A percentile compares a stretch with the other conserved stretches of the same genome.
Conservation (phyloP, 2,329 filamentous ascomycete genomes). For the Monilinia aucupariae region DNA sequence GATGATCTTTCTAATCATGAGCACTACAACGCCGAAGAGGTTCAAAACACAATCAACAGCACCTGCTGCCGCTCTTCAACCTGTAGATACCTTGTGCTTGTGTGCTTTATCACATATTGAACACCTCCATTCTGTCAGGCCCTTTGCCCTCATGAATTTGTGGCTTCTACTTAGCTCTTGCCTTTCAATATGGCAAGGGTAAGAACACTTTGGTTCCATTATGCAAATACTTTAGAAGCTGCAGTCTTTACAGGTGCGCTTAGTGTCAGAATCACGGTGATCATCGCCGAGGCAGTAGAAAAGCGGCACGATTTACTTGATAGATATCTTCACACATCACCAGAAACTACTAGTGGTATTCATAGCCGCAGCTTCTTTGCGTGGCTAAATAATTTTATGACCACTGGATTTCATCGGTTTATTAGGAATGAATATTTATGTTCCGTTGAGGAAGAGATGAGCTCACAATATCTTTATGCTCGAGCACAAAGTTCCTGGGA, state of each 20-base stretch:
- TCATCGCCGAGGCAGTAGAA: slow-evolving; percentile 37
- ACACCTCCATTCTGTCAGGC: slow-evolving; percentile 27
- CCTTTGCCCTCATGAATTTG: slow-evolving; percentile 26
- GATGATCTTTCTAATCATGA: slow-evolving; percentile 20
- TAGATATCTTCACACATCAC: slow-evolving; percentile 33
- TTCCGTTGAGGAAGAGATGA: slow-evolving; percentile 34
- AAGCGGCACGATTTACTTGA: slow-evolving; percentile 37
- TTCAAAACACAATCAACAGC: slow-evolving; percentile 22
- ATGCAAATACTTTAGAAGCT: slow-evolving; percentile 32
- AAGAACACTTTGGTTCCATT: slow-evolving; percentile 28
- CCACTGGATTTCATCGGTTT: slow-evolving; percentile 36
- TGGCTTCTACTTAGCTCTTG: slow-evolving; percentile 30
- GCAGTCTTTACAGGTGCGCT: slow-evolving; percentile 37
- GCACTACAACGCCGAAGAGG: slow-evolving; percentile 7
- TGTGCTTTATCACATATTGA: slow-evolving; percentile 27
- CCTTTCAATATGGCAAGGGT: slow-evolving; percentile 27
- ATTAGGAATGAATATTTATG: slow-evolving; percentile 37
- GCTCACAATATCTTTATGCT: slow-evolving; percentile 17
- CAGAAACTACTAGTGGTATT: slow-evolving; percentile 39
- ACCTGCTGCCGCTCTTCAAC: slow-evolving; percentile 21
- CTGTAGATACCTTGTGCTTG: slow-evolving; percentile 24
- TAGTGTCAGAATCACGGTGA: slow-evolving; percentile 35
- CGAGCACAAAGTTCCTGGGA: slow-evolving; percentile 22
- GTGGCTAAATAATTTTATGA: slow-evolving; percentile 39
- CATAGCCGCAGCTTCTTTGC: slow-evolving; percentile 38